phyloP scores from a whole-genome alignment of 2,329 filamentous ascomycete genomes.

The Calonectria honghensis region DNA sequence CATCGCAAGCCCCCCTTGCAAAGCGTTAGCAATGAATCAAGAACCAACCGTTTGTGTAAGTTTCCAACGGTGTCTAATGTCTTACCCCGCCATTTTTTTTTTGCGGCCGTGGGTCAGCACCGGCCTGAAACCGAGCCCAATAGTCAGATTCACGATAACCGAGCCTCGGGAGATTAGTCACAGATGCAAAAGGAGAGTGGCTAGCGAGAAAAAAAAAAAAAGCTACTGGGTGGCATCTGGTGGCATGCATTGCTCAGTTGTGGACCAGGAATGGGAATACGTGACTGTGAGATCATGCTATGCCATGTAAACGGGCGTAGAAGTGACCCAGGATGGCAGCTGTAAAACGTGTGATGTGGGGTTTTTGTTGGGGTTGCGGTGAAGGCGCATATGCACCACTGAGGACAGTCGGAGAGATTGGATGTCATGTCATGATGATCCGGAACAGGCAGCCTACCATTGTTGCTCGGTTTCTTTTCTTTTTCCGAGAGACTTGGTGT shows the following conservation, averaged over 20 bases:
- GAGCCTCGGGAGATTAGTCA: neutral
- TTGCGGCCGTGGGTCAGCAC: neutral
- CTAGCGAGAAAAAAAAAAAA: neutral
- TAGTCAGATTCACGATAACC: slow-evolving; percentile 11
- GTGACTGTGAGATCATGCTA: slow-evolving; percentile 9
- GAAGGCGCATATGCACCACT: slow-evolving; percentile 44
- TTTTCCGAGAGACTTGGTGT: neutral
- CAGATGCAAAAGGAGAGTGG: neutral
- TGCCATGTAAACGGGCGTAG: slow-evolving; percentile 27
- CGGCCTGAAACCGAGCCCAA: slow-evolving; percentile 5
- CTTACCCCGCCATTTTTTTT: slow-evolving; percentile 7
- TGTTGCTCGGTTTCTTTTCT: slow-evolving; percentile 16
- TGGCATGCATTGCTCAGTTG: slow-evolving; percentile 24
- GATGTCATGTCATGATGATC: slow-evolving; percentile 26
- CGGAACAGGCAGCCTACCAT: slow-evolving; percentile 27
- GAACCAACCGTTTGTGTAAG: neutral
- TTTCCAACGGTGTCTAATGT: neutral
- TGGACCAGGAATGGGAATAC: neutral
- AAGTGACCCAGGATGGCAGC: slow-evolving; percentile 26
- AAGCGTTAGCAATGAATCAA: neutral
- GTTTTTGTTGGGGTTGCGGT: slow-evolving; percentile 52
- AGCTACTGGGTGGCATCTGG: neutral
- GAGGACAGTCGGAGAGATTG: slow-evolving; percentile 32
- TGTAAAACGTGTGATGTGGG: slow-evolving; percentile 35
- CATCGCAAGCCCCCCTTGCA: neutral